phyloP scores from a whole-genome alignment of 2,329 filamentous ascomycete genomes.

The Colletotrichum sidae region DNA sequence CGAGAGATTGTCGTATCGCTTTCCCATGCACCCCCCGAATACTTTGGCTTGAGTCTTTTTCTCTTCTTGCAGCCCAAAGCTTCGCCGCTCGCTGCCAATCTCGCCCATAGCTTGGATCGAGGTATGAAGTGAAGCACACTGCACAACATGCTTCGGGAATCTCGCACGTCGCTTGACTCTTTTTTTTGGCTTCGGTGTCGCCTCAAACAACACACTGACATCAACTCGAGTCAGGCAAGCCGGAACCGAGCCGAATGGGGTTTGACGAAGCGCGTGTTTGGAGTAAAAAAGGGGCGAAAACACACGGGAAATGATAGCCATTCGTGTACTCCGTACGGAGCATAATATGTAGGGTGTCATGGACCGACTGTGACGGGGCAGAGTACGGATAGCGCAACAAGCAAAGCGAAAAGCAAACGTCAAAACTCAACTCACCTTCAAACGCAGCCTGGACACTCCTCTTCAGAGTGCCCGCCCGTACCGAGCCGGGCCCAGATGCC shows the following conservation, averaged over 20 bases:
- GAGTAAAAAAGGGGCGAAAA: slow-evolving; percentile 1
- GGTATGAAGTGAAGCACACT: no score
- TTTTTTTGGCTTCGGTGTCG: neutral
- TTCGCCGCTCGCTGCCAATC: neutral
- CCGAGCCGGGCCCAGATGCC: slow-evolving; percentile 61
- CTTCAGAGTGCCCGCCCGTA: slow-evolving; percentile 60
- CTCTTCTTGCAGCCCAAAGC: neutral
- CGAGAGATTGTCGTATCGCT: neutral
- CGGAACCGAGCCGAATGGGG: slow-evolving; percentile 19
- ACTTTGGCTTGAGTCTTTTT: no score
- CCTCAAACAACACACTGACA: slow-evolving; percentile 22
- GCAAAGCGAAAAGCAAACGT: slow-evolving; percentile 25
- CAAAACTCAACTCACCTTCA: slow-evolving; percentile 64
- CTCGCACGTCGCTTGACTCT: slow-evolving; percentile 27
- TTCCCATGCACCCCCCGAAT: neutral
- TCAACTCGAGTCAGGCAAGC: slow-evolving; percentile 28
- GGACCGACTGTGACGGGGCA: no score
- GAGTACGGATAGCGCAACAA: neutral
- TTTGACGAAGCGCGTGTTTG: neutral
- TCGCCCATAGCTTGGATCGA: neutral
- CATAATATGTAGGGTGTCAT: no score
- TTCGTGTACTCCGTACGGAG: neutral
- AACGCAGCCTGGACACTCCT: slow-evolving; percentile 70
- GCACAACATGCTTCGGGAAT: neutral
- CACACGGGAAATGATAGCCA: neutral